Base-by-base conservation (phyloP, 495 filamentous ascomycete genomes). In the Astrothelium macrocarpum region DNA sequence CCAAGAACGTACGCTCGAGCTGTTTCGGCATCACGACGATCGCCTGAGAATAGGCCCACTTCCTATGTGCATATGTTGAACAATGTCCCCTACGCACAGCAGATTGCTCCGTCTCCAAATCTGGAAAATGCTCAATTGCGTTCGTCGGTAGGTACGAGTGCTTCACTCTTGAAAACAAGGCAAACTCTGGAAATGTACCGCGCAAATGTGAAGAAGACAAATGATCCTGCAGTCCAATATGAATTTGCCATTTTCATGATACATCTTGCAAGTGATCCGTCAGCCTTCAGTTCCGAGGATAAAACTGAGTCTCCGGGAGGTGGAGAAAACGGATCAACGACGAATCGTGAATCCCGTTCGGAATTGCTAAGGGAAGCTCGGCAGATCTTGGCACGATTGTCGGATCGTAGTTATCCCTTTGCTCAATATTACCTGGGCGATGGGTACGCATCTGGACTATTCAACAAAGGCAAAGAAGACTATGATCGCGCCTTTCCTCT, bases 141-240 rank as follows among this genome's bases (percentile, higher is more conserved):
- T 61, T 82, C 81, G 53, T 82, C 81, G n/a, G 86, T 97, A 18
- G 94, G 94, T 23, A 86, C 82, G 66, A 92, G 94, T 72, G 92
- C 92, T 20, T 95, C 90, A 1, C 79, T 97, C 11, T 80, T 99
- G 29, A 92, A 91, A 71, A 87, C 90, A 36, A 87, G 89, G 70
- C 87, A 96, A 71, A 97, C 94, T 1, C 81, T 99, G 62, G 92
- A 97, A 64, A 96, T 97, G 93, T 99, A 99, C 71, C 81, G 95
- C 32, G 85, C 86, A 45, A 97, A 96, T 71, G 89, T 96, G 26
- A 97, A 96, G 79, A 99, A 97, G 74, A 93, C 92, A 0, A 93
- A 90, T 65, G 90, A 97, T 71, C 83, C 87, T 4, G 82, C 85
- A 5, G 85, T 92, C 28, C 90, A 95, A 72, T 97, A 97, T 75